Percentiles rank a stretch among this genome's conserved stretches.
phyloP scores from a whole-genome alignment of 805 yeast genomes.

The Nakazawaea wickerhamii region DNA sequence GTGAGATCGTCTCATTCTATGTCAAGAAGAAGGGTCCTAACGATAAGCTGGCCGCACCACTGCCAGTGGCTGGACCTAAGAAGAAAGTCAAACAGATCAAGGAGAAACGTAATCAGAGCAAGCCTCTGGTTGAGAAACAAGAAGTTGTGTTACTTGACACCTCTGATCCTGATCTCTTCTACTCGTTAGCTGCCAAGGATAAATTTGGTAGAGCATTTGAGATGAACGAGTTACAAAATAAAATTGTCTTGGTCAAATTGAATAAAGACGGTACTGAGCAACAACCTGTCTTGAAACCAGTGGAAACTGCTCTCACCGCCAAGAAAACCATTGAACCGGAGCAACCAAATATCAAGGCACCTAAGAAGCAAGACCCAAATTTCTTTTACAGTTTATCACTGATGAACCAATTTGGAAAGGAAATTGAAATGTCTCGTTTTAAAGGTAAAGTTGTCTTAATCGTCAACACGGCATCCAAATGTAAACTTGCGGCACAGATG shows the following conservation, averaged over 20 bases:
- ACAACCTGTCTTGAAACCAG: not conserved
- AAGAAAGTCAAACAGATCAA: not conserved
- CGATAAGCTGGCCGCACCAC: no score
- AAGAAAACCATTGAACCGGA: not conserved
- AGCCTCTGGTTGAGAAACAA: not conserved
- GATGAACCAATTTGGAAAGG: conserved; percentile 50
- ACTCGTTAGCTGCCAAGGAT: conserved; percentile 5
- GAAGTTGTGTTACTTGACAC: conserved; percentile 7
- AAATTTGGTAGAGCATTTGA: conserved; percentile 8
- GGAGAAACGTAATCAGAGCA: not conserved
- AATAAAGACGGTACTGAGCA: no score
- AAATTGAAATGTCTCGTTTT: conserved; percentile 51
- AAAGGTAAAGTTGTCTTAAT: conserved; percentile 80
- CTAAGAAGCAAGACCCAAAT: not conserved
- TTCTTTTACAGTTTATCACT: conserved; percentile 62
- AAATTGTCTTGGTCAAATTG: conserved; percentile 7
- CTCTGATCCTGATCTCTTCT: conserved; percentile 8
- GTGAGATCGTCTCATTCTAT: conserved; percentile 9
- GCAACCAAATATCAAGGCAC: not conserved
- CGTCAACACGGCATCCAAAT: conserved; percentile 12
- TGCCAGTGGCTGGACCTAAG: not conserved
- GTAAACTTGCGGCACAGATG: conserved; percentile 56
- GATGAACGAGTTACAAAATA: conserved; percentile 6
- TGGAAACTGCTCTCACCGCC: not conserved
- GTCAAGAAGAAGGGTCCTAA: conserved; percentile 2